Percentiles rank a stretch among this genome's conserved stretches.
Conservation (phyloP, 208 protist species). For the Crithidia bombi region DNA sequence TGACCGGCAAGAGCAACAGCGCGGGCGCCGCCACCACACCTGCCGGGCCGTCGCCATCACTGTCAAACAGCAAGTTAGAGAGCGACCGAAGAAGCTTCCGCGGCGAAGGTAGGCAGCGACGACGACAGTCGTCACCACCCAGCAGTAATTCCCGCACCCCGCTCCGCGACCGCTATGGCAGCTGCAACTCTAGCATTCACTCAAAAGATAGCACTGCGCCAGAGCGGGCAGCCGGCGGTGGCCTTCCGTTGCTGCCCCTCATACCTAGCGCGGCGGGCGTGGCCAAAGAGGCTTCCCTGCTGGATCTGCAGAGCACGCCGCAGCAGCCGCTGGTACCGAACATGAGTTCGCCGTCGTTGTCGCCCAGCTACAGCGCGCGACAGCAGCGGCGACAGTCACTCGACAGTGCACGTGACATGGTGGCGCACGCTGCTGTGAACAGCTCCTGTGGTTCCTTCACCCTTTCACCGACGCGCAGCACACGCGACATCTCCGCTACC, state of each 20-base stretch:
- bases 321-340: background rate
- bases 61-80: background rate
- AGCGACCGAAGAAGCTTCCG: background rate
- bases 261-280: background rate
- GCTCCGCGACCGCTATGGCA: conserved; percentile 1
- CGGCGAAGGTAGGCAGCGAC: background rate
- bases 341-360: conserved; percentile 3
- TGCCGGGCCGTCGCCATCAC: conserved; percentile 12
- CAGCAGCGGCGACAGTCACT: background rate
- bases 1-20: background rate
- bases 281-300: background rate
- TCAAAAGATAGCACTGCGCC: conserved; percentile 5
- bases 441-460: conserved; percentile 13
- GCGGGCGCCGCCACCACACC: background rate
- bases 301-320: background rate
- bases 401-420: conserved; percentile 7
- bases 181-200: background rate
- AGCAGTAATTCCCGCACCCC: background rate
- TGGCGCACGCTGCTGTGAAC: background rate
- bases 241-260: conserved; percentile 5
- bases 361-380: conserved; percentile 8
- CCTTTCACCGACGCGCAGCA: conserved; percentile 20
- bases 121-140: conserved; percentile 9
- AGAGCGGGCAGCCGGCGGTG: background rate
- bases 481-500: conserved; percentile 20